Evolutionary conservation across 108 stramenopile species (phyloP).

Genomic region (Cyclotella distinguenda): DNA sequence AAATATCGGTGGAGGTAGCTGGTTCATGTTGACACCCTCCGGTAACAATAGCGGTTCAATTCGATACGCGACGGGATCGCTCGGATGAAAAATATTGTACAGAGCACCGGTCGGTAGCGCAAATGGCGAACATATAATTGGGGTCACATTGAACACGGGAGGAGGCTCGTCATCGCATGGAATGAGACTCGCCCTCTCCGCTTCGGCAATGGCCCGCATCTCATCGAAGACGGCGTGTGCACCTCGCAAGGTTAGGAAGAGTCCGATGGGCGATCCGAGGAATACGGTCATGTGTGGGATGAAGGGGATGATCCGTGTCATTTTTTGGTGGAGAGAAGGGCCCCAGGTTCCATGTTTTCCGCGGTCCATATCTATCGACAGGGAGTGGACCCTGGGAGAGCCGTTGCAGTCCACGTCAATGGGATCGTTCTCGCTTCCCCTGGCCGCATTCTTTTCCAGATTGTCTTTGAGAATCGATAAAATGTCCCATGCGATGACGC

Average conservation of each 20-base stretch:
- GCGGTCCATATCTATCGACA: constrained; percentile 18
- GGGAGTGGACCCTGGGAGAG: constrained; percentile 11
- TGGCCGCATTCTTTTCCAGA: constrained; percentile 24
- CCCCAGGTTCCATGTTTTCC: constrained; percentile 72
- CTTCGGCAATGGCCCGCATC: constrained; percentile 52
- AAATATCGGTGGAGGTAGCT: constrained; percentile 66
- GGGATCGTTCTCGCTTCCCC: constrained; percentile 25
- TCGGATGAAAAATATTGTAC: constrained; percentile 82
- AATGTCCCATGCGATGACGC: constrained; percentile 88
- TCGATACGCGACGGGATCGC: constrained; percentile 83
- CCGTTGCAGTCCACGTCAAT: constrained; percentile 26
- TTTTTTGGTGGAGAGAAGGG: constrained; percentile 60
- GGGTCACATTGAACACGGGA: constrained; percentile 40
- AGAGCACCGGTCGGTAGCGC: constrained; percentile 59
- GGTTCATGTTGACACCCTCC: constrained; percentile 38
- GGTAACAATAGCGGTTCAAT: constrained; percentile 69
- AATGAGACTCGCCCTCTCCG: constrained; percentile 41
- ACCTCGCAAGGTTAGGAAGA: constrained; percentile 78
- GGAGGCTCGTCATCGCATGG: constrained; percentile 45
- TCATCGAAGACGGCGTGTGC: constrained; percentile 82
- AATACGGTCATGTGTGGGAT: constrained; percentile 70
- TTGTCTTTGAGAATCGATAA: constrained; percentile 66
- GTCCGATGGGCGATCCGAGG: constrained; percentile 78
- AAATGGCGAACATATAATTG: constrained; percentile 66
- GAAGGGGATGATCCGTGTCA: constrained; percentile 65